Conservation (phyloP, 208 protist species). For the Leptomonas seymouri region DNA sequence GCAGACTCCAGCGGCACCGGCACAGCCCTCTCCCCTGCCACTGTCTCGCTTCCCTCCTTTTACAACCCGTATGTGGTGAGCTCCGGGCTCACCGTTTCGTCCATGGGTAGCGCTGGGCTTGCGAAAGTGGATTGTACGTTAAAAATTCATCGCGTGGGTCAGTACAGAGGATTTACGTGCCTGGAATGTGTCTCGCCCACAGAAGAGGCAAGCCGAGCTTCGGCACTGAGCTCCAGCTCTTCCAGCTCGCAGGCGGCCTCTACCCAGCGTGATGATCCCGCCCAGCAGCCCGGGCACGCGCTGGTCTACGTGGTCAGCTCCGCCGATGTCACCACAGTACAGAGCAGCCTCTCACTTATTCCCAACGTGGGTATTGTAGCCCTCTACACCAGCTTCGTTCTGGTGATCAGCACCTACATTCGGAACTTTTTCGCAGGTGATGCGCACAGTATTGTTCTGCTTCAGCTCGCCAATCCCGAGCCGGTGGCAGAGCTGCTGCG, state of each 20-base stretch:
- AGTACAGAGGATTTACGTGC: slow-evolving; percentile 22
- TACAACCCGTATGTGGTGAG: slow-evolving; percentile 34
- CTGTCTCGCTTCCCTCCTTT: slow-evolving; percentile 12
- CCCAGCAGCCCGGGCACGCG: not conserved
- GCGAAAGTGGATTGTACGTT: slow-evolving; percentile 15
- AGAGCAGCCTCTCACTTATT: slow-evolving; percentile 49
- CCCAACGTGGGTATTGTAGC: slow-evolving; percentile 71
- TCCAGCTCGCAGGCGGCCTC: not conserved
- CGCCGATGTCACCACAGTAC: slow-evolving; percentile 35
- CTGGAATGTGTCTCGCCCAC: slow-evolving; percentile 2
- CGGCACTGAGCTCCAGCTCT: not conserved
- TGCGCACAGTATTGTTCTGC: slow-evolving; percentile 49
- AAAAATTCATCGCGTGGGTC: slow-evolving; percentile 22
- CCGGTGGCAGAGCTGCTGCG: slow-evolving; percentile 55
- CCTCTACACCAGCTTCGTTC: slow-evolving; percentile 80
- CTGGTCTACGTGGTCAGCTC: slow-evolving; percentile 43
- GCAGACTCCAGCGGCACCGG: slow-evolving; percentile 3
- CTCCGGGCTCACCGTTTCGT: not conserved
- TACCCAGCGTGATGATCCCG: not conserved
- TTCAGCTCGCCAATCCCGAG: slow-evolving; percentile 61
- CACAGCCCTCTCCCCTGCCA: not conserved
- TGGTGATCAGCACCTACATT: slow-evolving; percentile 64
- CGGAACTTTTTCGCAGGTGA: slow-evolving; percentile 53
- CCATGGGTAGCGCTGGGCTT: not conserved
- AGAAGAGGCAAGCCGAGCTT: not conserved